Evolutionary conservation across 495 filamentous ascomycete species (phyloP), one percentile per base, ranked within the genome.

Genomic region (Neurospora sp.): DNA sequence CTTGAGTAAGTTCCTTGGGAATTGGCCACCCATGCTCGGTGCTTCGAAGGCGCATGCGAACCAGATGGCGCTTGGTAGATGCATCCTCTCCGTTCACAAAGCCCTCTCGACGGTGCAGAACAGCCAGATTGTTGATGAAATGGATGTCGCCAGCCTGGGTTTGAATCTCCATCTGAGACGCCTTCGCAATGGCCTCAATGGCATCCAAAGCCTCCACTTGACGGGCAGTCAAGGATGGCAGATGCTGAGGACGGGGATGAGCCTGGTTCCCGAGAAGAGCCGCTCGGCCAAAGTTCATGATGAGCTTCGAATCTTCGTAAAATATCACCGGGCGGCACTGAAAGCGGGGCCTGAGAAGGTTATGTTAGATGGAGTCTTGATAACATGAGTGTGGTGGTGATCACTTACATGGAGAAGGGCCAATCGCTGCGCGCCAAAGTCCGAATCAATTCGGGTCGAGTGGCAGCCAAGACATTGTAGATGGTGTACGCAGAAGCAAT

Each of bases 51-150:
- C 85, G 81, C 84, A 85, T 86, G 79, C 85, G 85, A 70, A 87
- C 85, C 54, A 87, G 76, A 71, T 87, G 85, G 59, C 85, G 81
- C 79, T 84, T 84, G 73, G 83, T 80, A 10, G 77, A 77, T 23
- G 81, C 69, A 14, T 77, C 77, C 71, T 82, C 72, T 46, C 85
- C 82, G 70, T 91, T 84, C 70, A 84, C 81, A 74, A 91, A 92
- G 70, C 85, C 88, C 75, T 89, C 86, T 59, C 90, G 87, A 40
- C 86, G 87, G 82, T 94, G 92, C 72, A 93, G 85, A 69, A 93
- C 81, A 41, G 86, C 86, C 62, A 93, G 83, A 77, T 94, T 94
- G 80, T 94, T 93, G 81, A 92, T 87, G 79, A 91, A 92, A 75
- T 90, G 89, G 73, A 94, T 86, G 80, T 94, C 92, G 23, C 92